Base-by-base conservation (phyloP, 2,329 filamentous ascomycete species). In the Colletotrichum navitas region DNA sequence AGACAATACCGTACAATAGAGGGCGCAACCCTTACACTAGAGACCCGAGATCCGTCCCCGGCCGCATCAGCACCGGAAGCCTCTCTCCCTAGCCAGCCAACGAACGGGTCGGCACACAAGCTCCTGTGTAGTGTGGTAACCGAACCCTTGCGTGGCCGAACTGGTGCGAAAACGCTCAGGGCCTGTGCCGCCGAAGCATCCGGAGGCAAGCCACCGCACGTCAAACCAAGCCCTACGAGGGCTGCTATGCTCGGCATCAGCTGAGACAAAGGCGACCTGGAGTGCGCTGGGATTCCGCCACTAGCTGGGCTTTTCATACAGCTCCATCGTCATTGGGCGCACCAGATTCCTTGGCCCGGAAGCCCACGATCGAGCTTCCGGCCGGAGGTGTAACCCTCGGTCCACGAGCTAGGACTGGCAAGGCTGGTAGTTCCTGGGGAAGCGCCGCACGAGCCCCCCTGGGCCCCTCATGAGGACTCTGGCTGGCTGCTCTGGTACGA, bases 171-270 rank as follows among this genome's bases (percentile, higher is more conserved):
- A 36, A 26, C 43, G 34, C 47, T 24, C 21, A 24, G 18, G 51
- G 18, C 41, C n/a, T 51, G 32, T 10, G n/a, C 59, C n/a, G 59
- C 43, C 36, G 47, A 62, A 34, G 26, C 54, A 56, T 56, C 34
- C 16, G 34, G 12, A 24, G 29, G 24, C 63, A 70, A 66, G 64
- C 68, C 63, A 58, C 56, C 56, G 56, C 41, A 18, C n/a, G 34
- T 58, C 49, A 26, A 66, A 26, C 41, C 49, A 61, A 70, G 63
- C 67, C 55, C 55, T 70, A 66, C 49, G 21, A 36, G 63, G 29
- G 49, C n/a, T 21, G 26, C 41, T 34, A 4, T 39, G 5, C 39
- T 47, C 26, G 41, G 29, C 62, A 43, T 36, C 52, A 55, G 43
- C 45, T 66, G 54, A 67, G 39, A 67, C 56, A 52, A 34, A 49